These are phyloP conservation scores for Rhododendron mucronatum DNA, from an alignment of 148 eudicot genomes.

Conservation along the genomic window DNA sequence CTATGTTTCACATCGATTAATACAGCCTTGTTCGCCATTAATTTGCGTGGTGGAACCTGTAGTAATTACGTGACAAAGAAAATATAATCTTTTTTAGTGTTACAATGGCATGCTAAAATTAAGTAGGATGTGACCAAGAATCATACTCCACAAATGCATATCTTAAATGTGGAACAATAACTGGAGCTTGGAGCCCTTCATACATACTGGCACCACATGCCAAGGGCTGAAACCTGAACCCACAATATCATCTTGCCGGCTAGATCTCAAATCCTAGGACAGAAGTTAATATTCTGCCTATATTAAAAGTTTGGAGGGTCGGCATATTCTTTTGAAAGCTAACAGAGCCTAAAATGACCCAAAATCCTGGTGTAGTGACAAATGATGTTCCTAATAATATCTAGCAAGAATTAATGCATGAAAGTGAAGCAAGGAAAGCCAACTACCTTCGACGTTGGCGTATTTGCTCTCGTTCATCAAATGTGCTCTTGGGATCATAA, in stretches of 20 bases:
- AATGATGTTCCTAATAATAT: not conserved
- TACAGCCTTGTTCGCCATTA: not conserved
- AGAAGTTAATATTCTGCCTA: not conserved
- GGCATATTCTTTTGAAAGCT: not conserved
- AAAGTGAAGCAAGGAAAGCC: slow-evolving; percentile 13
- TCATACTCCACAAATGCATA: not conserved
- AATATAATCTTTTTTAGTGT: not conserved
- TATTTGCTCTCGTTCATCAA: slow-evolving; percentile 72
- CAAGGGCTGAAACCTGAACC: not conserved
- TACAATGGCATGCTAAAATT: not conserved
- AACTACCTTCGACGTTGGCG: slow-evolving; percentile 72
- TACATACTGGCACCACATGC: not conserved
- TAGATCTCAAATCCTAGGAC: not conserved
- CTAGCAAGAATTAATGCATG: not conserved
- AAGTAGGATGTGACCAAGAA: not conserved
- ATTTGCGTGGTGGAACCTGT: not conserved
- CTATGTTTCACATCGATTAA: not conserved
- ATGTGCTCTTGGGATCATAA: slow-evolving; percentile 88
- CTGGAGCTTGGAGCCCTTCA: not conserved
- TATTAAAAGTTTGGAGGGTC: not conserved
- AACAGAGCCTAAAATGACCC: not conserved
- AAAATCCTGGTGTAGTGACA: not conserved
- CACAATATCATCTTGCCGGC: not conserved
- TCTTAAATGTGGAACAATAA: not conserved
- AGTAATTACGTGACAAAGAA: not conserved